phyloP scores from a whole-genome alignment of 2,329 filamentous ascomycete genomes.

The Hypoxylon sp. region DNA sequence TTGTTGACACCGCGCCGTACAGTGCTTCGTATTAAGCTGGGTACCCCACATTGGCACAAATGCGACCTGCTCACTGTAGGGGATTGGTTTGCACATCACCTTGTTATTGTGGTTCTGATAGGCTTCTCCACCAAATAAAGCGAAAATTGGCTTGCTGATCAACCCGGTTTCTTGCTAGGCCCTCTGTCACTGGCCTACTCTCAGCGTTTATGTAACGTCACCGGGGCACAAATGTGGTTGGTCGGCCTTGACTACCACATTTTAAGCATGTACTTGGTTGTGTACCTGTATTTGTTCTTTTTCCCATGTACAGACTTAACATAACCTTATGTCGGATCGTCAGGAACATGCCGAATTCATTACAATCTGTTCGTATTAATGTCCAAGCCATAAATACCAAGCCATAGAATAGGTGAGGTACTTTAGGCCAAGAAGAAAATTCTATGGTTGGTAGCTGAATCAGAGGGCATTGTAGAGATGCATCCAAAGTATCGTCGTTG shows the following conservation, averaged over 20 bases:
- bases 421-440: too few relatives aligned
- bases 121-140: conserved; percentile 13
- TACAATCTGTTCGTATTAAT: too few relatives aligned
- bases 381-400: too few relatives aligned
- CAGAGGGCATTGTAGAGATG: too few relatives aligned
- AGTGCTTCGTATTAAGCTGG: conserved; percentile 3
- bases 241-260: conserved; percentile 2
- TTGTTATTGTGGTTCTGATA: conserved; percentile 27
- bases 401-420: too few relatives aligned
- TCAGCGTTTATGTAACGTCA: conserved; percentile 14
- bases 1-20: conserved; percentile 12
- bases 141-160: conserved; percentile 19
- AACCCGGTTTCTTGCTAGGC: conserved; percentile 4
- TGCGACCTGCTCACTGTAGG: conserved; percentile 14
- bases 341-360: too few relatives aligned
- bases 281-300: not conserved
- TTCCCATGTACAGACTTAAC: not conserved
- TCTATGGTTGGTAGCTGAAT: too few relatives aligned
- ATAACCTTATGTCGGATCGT: too few relatives aligned
- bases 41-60: conserved; percentile 25
- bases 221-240: conserved; percentile 6
- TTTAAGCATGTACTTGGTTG: not conserved
- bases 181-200: not conserved
- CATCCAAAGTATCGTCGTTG: too few relatives aligned
- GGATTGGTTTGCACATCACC: conserved; percentile 31